Evolutionary conservation across 2,329 filamentous ascomycete genomes (phyloP), one percentile per base, ranked within the genome.

Genomic region (Hypomyces perniciosus): DNA sequence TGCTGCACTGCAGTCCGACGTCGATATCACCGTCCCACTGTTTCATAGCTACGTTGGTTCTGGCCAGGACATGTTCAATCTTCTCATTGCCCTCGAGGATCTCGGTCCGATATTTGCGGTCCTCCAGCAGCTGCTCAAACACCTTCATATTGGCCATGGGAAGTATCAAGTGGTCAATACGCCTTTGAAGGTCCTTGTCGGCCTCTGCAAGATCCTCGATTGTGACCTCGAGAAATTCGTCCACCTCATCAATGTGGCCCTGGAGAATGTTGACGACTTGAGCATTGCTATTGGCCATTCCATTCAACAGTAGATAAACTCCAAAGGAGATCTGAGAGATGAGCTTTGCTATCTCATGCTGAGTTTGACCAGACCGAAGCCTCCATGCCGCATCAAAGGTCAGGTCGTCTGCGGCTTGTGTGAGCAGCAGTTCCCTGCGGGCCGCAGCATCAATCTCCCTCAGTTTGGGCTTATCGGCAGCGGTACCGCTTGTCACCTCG

Each of bases 321-420:
- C 93, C 92, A 67, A 97, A 97, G 1, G 90, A 86, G 59, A 97
- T 91, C 68, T 97, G 92, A 12, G 92, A 85, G 64, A 95, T 81
- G 44, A 96, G 80, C 71, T 96, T 96, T 75, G 86, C 85, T 53
- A 97, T 74, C 56, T 95, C 90, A 64, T 97, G 93, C 63, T 90
- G 86, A 61, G 82, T 80, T 65, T 93, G 88, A 40, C 83, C 83
- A 0, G 83, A 78, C 48, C 84, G 82, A 65, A 87, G 84, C 52
- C 85, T 83, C 90, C 91, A 96, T 64, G 81, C 71, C 44, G 84
- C 80, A 47, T 83, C 84, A 64, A 88, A 86, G 9, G 89, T 80
- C 10, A 83, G 80, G 52, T 88, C 86, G 53, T 84, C 83, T 52
- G 83, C 78, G 35, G 78, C 75, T 56, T 83, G 81, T 54, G 87